Percentiles rank a stretch among this genome's conserved stretches.
These are phyloP conservation scores for Yamadazyma epiphylla DNA, from an alignment of 1,139 yeast genomes.

Conservation along the genomic window DNA sequence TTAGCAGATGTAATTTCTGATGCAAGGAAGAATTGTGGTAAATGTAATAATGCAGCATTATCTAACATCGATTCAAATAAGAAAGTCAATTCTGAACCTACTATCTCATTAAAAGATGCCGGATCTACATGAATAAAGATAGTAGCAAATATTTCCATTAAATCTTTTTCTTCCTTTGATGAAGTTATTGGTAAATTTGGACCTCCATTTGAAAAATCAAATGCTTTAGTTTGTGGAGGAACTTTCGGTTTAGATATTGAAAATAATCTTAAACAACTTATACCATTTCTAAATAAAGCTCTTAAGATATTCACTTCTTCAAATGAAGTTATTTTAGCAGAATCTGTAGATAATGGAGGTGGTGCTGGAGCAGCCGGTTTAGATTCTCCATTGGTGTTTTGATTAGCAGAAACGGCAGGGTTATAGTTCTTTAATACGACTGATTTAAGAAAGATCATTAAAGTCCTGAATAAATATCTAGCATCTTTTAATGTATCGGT, in stretches of 20 bases:
- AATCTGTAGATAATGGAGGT: conserved; percentile 62
- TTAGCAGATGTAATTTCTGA: conserved; percentile 92
- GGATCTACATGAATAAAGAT: conserved; percentile 93
- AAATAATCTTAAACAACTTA: conserved; percentile 76
- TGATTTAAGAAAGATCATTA: conserved; percentile 87
- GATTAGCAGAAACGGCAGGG: conserved; percentile 73
- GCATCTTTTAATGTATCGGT: conserved; percentile 84
- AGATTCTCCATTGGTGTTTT: conserved; percentile 48
- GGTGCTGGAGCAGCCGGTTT: background rate
- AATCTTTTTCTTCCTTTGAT: conserved; percentile 88
- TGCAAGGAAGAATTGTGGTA: conserved; percentile 91
- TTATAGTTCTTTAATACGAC: conserved; percentile 86
- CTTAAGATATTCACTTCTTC: conserved; percentile 82
- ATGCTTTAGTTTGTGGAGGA: conserved; percentile 41
- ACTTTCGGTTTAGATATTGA: conserved; percentile 50
- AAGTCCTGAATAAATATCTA: conserved; percentile 78
- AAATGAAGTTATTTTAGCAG: conserved; percentile 75
- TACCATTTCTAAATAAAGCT: conserved; percentile 78
- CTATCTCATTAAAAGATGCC: conserved; percentile 91
- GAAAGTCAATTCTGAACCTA: conserved; percentile 74
- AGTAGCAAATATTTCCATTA: conserved; percentile 94
- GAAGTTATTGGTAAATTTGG: conserved; percentile 83
- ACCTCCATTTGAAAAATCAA: conserved; percentile 66
- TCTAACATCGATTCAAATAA: conserved; percentile 76
- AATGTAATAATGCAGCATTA: conserved; percentile 83